These are phyloP conservation scores for Coleophoma cylindrospora DNA, from an alignment of 2,329 filamentous ascomycete genomes.

Conservation along the genomic window DNA sequence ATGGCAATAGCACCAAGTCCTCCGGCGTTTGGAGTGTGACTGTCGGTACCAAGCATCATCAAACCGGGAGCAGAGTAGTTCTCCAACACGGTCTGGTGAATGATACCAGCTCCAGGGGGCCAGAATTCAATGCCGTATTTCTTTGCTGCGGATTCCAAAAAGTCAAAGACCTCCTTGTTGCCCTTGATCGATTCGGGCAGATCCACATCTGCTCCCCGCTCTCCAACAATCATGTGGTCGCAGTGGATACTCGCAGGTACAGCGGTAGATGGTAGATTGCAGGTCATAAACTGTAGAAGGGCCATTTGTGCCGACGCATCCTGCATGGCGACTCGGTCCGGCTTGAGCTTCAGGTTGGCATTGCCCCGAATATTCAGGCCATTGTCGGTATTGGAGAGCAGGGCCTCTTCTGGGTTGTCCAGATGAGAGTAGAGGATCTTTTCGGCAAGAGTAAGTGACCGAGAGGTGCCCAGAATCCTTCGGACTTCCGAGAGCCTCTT, in stretches of 20 bases:
- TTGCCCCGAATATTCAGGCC: constrained; percentile 78
- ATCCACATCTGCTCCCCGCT: constrained; percentile 83
- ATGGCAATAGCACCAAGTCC: constrained; percentile 92
- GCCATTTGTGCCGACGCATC: constrained; percentile 99
- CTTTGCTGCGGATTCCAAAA: constrained; percentile 85
- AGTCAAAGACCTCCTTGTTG: constrained; percentile 97
- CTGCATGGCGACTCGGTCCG: constrained; percentile 97
- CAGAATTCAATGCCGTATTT: constrained; percentile 95
- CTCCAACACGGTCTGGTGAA: constrained; percentile 96
- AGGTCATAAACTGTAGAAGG: constrained; percentile 96
- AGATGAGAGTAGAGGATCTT: constrained; percentile 98
- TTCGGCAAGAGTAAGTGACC: constrained; percentile 78
- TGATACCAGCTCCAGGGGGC: constrained; percentile 90
- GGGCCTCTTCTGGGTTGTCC: constrained; percentile 81
- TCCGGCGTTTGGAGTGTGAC: constrained; percentile 95
- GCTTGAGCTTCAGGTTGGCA: constrained; percentile 94
- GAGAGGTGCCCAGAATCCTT: constrained; percentile 60
- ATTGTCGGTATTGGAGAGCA: constrained; percentile 78
- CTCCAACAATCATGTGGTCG: constrained; percentile 97
- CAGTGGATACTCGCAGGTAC: constrained; percentile 98
- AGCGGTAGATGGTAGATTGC: constrained; percentile 80
- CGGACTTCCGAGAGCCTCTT: constrained; percentile 71
- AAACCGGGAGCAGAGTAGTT: constrained; percentile 96
- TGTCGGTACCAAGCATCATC: constrained; percentile 99
- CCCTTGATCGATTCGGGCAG: constrained; percentile 78